Conservation (phyloP, 2,329 filamentous ascomycete species). For the Elsinoe ampelina region DNA sequence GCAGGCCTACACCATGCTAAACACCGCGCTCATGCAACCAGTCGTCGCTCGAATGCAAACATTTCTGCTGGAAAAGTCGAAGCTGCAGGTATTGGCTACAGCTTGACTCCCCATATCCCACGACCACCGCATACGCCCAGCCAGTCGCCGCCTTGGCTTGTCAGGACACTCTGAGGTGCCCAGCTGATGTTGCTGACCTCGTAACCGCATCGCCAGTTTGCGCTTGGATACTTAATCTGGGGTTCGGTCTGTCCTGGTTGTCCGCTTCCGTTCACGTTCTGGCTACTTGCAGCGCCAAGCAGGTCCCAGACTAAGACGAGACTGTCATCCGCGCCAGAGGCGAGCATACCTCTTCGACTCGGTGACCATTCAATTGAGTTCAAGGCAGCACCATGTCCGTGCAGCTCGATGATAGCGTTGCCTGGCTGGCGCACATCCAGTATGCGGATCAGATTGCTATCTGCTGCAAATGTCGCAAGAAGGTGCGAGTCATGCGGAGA, state of each 20-base stretch:
- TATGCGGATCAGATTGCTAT: conserved; percentile 85
- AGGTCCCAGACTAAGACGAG: conserved; percentile 92
- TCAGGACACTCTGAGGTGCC: conserved; percentile 63
- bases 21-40: conserved; percentile 8
- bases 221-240: conserved; percentile 57
- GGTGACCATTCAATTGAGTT: conserved; percentile 97
- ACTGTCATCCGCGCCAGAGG: conserved; percentile 85
- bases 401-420: conserved; percentile 85
- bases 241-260: conserved; percentile 19
- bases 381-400: conserved; percentile 73
- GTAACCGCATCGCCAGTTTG: conserved; percentile 77
- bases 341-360: conserved; percentile 72
- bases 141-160: conserved; percentile 68
- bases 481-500: conserved; percentile 94
- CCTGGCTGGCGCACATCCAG: conserved; percentile 93
- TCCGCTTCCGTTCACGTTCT: conserved; percentile 13
- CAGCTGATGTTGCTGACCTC: conserved; percentile 79
- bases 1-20: conserved; percentile 4
- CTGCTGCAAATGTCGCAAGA: conserved; percentile 91
- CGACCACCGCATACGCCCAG: conserved; percentile 71
- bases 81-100: conserved; percentile 23
- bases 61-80: neutral
- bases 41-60: conserved; percentile 4
- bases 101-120: conserved; percentile 68
- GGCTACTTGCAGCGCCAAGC: conserved; percentile 46